Evolutionary conservation across 140 eudicot species (phyloP).

Genomic region (Ambrosia hybrid): DNA sequence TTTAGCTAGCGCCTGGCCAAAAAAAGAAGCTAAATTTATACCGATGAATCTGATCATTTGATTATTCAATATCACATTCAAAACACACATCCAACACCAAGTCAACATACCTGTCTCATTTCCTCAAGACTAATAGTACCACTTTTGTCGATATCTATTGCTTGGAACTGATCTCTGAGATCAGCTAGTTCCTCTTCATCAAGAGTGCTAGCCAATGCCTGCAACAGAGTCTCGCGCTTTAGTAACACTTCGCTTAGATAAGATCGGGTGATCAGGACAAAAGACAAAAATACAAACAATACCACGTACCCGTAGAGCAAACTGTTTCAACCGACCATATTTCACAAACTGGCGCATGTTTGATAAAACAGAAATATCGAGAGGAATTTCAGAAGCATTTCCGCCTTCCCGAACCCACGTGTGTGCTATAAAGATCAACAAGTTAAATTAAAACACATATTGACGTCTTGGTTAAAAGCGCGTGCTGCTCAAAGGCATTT

Average conservation of each 20-base stretch:
- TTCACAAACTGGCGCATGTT: conserved; percentile 94
- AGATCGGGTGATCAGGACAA: conserved; percentile 6
- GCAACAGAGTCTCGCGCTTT: conserved; percentile 14
- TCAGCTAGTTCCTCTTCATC: conserved; percentile 78
- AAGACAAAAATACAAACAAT: neutral
- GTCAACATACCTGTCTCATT: conserved; percentile 71
- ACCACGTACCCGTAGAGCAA: conserved; percentile 68
- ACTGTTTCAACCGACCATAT: conserved; percentile 88
- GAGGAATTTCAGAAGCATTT: conserved; percentile 88
- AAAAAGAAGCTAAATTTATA: conserved; percentile 10
- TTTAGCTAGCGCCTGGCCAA: conserved; percentile 81
- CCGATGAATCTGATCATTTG: neutral
- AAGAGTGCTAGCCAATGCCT: conserved; percentile 88
- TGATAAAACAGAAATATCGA: conserved; percentile 82
- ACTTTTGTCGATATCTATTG: conserved; percentile 83
- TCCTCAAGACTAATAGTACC: conserved; percentile 90
- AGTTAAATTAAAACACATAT: neutral
- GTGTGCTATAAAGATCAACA: conserved; percentile 59
- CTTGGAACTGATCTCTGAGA: conserved; percentile 80
- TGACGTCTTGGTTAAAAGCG: neutral
- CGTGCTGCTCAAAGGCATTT: too few relatives aligned
- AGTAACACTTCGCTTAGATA: conserved; percentile 7
- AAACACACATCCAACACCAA: neutral
- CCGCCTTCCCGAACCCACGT: conserved; percentile 99
- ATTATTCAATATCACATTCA: neutral